Evolutionary conservation across 768 basidiomycete species (phyloP).

Genomic region (Pluteus cervinus): DNA sequence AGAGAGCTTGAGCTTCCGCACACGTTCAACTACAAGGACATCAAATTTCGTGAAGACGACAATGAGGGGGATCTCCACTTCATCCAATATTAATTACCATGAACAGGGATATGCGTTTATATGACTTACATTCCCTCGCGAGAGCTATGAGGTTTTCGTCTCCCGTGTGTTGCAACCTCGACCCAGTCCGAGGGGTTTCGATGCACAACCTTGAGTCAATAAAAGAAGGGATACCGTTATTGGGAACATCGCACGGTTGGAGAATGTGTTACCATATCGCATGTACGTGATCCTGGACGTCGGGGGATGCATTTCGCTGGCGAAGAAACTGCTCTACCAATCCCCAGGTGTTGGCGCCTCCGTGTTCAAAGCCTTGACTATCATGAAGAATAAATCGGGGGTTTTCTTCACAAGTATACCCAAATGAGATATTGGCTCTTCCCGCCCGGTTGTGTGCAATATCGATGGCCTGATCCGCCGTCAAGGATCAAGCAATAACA

Average conservation of each 20-base stretch:
- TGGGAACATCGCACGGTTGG: background rate
- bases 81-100: background rate
- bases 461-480: slow-evolving; percentile 9
- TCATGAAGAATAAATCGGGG: slow-evolving; percentile 23
- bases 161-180: slow-evolving; percentile 14
- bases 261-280: slow-evolving; percentile 18
- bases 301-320: slow-evolving; percentile 2
- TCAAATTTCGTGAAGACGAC: slow-evolving; percentile 28
- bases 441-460: slow-evolving; percentile 16
- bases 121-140: slow-evolving; percentile 7
- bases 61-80: slow-evolving; percentile 19
- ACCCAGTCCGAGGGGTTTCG: slow-evolving; percentile 13
- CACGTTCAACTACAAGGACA: too few relatives aligned
- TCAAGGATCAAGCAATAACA: background rate
- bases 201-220: slow-evolving; percentile 18
- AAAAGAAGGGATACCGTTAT: background rate
- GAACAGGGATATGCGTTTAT: background rate
- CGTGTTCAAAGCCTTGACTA: slow-evolving; percentile 23
- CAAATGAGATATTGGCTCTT: slow-evolving; percentile 16
- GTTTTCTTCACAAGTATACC: slow-evolving; percentile 15
- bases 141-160: slow-evolving; percentile 17
- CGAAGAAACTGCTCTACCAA: slow-evolving; percentile 18
- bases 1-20: too few relatives aligned
- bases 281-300: slow-evolving; percentile 14
- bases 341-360: slow-evolving; percentile 15